Evolutionary conservation across 768 basidiomycete species (phyloP).

Genomic region (Macrolepiota dolichaula): DNA sequence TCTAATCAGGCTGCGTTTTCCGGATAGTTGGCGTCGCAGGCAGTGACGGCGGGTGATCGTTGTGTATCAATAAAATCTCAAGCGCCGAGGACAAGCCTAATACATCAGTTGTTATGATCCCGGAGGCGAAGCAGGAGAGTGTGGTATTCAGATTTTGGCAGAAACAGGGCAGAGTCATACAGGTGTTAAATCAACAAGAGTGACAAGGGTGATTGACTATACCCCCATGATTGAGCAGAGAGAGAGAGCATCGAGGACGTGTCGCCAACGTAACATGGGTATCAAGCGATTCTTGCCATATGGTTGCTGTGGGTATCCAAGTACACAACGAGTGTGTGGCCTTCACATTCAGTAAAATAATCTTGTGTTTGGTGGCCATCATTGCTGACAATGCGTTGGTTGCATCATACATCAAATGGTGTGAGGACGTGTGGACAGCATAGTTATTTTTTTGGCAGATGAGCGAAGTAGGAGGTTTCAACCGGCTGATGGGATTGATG

Average conservation of each 20-base stretch:
- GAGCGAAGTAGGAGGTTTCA: constrained; percentile 4
- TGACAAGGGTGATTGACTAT: not conserved
- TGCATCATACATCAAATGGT: constrained; percentile 9
- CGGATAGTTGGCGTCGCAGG: not conserved
- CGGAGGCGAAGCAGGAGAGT: not conserved
- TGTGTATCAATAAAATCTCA: not conserved
- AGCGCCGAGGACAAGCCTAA: not conserved
- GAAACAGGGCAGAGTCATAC: not conserved
- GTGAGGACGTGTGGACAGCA: constrained; percentile 8
- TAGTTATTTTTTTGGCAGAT: constrained; percentile 9
- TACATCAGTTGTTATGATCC: not conserved
- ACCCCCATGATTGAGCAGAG: not conserved
- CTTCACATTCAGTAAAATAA: not conserved
- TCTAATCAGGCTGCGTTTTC: not conserved
- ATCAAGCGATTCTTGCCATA: not conserved
- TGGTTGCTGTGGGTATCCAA: not conserved
- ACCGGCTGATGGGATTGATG: constrained; percentile 5
- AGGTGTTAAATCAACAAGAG: not conserved
- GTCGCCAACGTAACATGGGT: not conserved
- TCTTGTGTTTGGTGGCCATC: not conserved
- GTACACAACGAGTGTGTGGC: not conserved
- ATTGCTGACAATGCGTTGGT: not conserved
- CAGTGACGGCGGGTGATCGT: not conserved
- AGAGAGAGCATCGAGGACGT: not conserved
- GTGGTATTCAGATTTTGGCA: too few species aligned